These are phyloP conservation scores for Neurospora sp. DNA, from an alignment of 495 filamentous ascomycete genomes.

Conservation along the genomic window DNA sequence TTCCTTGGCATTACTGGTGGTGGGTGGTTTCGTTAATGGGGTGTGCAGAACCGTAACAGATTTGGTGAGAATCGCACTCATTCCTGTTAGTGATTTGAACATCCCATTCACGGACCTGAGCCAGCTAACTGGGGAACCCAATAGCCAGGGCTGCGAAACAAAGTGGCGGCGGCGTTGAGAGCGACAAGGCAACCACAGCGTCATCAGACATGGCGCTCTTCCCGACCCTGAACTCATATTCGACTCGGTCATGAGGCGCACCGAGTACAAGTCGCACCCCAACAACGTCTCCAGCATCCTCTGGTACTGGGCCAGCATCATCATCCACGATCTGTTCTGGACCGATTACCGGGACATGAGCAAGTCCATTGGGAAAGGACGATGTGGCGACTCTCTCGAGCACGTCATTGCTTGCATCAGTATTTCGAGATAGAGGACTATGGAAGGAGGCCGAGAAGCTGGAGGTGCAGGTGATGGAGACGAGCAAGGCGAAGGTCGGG, in stretches of 20 bases:
- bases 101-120: too few species aligned
- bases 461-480: too few species aligned
- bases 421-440: slow-evolving; percentile 2
- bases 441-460: slow-evolving; percentile 3
- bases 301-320: slow-evolving; percentile 82
- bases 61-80: too few species aligned
- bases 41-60: too few species aligned
- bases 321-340: slow-evolving; percentile 59
- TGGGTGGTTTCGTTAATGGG: too few species aligned
- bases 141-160: too few species aligned
- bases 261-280: slow-evolving; percentile 35
- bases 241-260: slow-evolving; percentile 50
- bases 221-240: slow-evolving; percentile 74
- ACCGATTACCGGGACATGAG: slow-evolving; percentile 34
- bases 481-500: too few species aligned
- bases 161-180: too few species aligned
- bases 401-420: slow-evolving; percentile 2
- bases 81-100: too few species aligned
- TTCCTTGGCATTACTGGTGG: too few species aligned
- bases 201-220: slow-evolving; percentile 23
- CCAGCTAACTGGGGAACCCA: too few species aligned
- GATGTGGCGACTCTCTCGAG: slow-evolving; percentile 3
- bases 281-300: slow-evolving; percentile 80
- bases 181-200: too few species aligned
- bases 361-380: slow-evolving; percentile 35